A percentile compares a stretch with the other conserved stretches of the same genome.
phyloP scores from a whole-genome alignment of 371 early-diverging fungal genomes.

The Dipsacomyces acuminosporus region DNA sequence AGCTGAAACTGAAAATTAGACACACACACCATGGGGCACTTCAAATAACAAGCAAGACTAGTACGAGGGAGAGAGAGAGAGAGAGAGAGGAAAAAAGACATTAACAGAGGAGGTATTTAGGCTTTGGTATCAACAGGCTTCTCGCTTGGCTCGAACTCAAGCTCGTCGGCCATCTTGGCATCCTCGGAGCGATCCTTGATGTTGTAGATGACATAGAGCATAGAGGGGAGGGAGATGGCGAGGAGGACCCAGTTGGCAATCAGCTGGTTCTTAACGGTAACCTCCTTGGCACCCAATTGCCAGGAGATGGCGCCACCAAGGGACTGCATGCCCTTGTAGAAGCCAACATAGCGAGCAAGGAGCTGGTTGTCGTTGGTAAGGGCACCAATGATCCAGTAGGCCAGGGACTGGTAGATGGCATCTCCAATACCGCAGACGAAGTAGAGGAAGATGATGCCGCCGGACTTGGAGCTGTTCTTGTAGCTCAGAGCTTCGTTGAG shows the following conservation, averaged over 20 bases:
- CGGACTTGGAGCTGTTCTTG: constrained; percentile 48
- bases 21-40: too few species aligned
- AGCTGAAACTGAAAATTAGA: too few species aligned
- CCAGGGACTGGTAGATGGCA: constrained; percentile 64
- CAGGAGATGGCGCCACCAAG: constrained; percentile 61
- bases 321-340: constrained; percentile 81
- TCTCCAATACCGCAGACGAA: constrained; percentile 62
- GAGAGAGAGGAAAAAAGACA: not conserved
- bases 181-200: constrained; percentile 34
- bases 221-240: constrained; percentile 43
- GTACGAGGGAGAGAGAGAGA: too few species aligned
- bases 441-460: constrained; percentile 62
- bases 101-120: not conserved
- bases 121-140: not conserved
- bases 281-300: constrained; percentile 44
- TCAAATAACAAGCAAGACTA: too few species aligned
- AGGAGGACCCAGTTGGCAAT: constrained; percentile 46
- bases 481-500: constrained; percentile 24
- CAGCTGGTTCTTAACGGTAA: constrained; percentile 25
- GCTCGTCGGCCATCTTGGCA: not conserved
- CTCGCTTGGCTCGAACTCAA: not conserved
- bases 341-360: constrained; percentile 72
- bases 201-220: constrained; percentile 45
- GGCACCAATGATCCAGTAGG: constrained; percentile 69
- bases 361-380: constrained; percentile 63